These are phyloP conservation scores for Hyphopichia fennica DNA, from an alignment of 1,139 yeast genomes.

Conservation along the genomic window DNA sequence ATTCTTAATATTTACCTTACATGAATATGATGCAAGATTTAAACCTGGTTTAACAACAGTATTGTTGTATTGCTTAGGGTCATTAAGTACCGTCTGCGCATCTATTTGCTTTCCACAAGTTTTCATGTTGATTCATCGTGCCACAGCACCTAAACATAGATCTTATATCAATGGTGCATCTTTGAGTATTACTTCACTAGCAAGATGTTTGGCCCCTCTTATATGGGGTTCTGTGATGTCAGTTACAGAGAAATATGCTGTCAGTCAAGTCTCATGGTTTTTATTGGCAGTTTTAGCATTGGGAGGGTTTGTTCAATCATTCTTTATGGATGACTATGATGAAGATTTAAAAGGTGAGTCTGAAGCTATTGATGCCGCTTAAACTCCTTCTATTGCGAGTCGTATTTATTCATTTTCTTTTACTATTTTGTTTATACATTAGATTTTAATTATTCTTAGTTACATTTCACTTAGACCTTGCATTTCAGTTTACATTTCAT, in stretches of 20 bases:
- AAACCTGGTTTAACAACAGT: slow-evolving; percentile 23
- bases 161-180: slow-evolving; percentile 53
- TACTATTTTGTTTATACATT: not conserved
- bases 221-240: slow-evolving; percentile 60
- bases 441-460: too few species aligned
- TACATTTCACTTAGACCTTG: too few species aligned
- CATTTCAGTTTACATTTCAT: too few species aligned
- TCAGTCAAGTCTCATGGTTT: slow-evolving; percentile 56
- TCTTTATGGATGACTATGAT: slow-evolving; percentile 32
- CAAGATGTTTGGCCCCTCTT: slow-evolving; percentile 62
- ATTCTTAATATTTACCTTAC: slow-evolving; percentile 44
- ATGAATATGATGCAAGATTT: slow-evolving; percentile 25
- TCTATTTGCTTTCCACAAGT: slow-evolving; percentile 3
- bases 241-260: slow-evolving; percentile 38
- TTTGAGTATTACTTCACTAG: slow-evolving; percentile 50
- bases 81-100: slow-evolving; percentile 18
- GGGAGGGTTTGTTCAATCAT: slow-evolving; percentile 29
- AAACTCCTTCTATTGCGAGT: not conserved
- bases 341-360: slow-evolving; percentile 10
- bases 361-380: not conserved
- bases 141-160: slow-evolving; percentile 47
- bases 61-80: slow-evolving; percentile 26
- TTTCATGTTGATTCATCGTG: slow-evolving; percentile 44
- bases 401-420: not conserved
- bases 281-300: slow-evolving; percentile 37